A percentile compares a stretch with the other conserved stretches of the same genome.
Conservation (phyloP, 768 basidiomycete genomes). For the Scleroderma citrinum region DNA sequence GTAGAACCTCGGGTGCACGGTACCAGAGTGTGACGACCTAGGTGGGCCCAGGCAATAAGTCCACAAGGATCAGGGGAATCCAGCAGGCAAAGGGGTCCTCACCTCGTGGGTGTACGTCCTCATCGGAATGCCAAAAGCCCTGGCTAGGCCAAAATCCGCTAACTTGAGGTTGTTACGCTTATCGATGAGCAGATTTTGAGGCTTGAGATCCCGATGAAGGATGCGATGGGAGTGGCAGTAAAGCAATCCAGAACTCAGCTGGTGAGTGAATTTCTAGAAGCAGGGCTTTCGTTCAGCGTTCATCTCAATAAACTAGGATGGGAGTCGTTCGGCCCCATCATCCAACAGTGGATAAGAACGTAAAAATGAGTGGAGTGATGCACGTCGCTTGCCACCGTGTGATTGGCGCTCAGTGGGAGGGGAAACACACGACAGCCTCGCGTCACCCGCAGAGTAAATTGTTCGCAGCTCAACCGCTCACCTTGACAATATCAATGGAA, state of each 20-base stretch:
- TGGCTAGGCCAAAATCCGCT: constrained; percentile 92
- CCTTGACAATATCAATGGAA: constrained; percentile 72
- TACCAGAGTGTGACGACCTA: constrained; percentile 99
- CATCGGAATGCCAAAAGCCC: constrained; percentile 97
- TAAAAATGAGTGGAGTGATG: neutral
- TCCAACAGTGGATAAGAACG: neutral
- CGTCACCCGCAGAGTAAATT: constrained; percentile 16
- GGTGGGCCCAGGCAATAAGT: constrained; percentile 7
- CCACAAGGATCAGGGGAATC: neutral
- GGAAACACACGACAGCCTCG: constrained; percentile 24
- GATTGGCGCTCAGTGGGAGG: constrained; percentile 6
- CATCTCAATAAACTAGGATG: neutral
- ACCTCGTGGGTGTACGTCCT: constrained; percentile 99
- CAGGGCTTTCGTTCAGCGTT: constrained; percentile 8
- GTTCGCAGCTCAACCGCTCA: constrained; percentile 31
- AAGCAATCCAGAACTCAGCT: constrained; percentile 84
- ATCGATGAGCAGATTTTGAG: constrained; percentile 93
- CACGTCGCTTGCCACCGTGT: constrained; percentile 1
- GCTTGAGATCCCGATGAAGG: constrained; percentile 95
- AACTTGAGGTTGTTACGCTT: constrained; percentile 87
- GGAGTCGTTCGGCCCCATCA: no score
- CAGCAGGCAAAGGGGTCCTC: constrained; percentile 11
- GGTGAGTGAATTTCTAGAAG: constrained; percentile 91
- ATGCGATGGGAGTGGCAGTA: constrained; percentile 96
- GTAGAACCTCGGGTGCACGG: constrained; percentile 93